Evolutionary conservation across 2,329 filamentous ascomycete genomes (phyloP).

Genomic region (Thelonectria rubi): DNA sequence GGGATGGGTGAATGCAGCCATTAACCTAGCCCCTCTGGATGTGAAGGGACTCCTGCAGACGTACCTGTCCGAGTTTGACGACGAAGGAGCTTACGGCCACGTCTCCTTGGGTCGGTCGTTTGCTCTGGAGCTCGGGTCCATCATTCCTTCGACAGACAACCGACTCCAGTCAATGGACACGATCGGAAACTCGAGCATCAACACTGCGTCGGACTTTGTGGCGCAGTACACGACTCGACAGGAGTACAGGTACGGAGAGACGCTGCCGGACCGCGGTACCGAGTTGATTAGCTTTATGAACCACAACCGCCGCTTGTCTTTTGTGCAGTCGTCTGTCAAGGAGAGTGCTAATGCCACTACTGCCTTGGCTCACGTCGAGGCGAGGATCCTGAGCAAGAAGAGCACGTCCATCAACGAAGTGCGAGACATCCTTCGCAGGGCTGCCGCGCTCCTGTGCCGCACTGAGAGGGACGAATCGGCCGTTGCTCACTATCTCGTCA

Average conservation of each 20-base stretch:
- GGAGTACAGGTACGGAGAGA: conserved; percentile 90
- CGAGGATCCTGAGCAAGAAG: conserved; percentile 73
- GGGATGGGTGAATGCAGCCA: conserved; percentile 80
- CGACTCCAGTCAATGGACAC: conserved; percentile 83
- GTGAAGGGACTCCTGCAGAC: conserved; percentile 96
- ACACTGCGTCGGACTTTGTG: conserved; percentile 94
- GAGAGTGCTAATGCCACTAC: conserved; percentile 68
- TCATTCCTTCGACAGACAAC: conserved; percentile 87
- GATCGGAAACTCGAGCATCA: conserved; percentile 78
- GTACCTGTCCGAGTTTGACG: conserved; percentile 93
- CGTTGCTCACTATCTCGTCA: conserved; percentile 87
- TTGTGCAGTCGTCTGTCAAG: conserved; percentile 60
- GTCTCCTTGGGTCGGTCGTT: conserved; percentile 94
- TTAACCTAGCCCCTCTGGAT: conserved; percentile 88
- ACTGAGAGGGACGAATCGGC: conserved; percentile 78
- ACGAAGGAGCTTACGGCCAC: conserved; percentile 90
- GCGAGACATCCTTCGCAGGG: conserved; percentile 82
- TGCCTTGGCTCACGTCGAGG: conserved; percentile 77
- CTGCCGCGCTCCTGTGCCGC: conserved; percentile 86
- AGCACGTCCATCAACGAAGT: conserved; percentile 77
- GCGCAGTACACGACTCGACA: conserved; percentile 97
- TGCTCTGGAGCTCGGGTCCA: conserved; percentile 88
- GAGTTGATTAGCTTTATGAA: conserved; percentile 72
- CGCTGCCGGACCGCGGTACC: conserved; percentile 72
- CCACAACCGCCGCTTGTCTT: conserved; percentile 61